Percentiles rank a stretch among this genome's conserved stretches.
These are phyloP conservation scores for Alternaria sp. DNA, from an alignment of 2,329 filamentous ascomycete species.

Conservation along the genomic window DNA sequence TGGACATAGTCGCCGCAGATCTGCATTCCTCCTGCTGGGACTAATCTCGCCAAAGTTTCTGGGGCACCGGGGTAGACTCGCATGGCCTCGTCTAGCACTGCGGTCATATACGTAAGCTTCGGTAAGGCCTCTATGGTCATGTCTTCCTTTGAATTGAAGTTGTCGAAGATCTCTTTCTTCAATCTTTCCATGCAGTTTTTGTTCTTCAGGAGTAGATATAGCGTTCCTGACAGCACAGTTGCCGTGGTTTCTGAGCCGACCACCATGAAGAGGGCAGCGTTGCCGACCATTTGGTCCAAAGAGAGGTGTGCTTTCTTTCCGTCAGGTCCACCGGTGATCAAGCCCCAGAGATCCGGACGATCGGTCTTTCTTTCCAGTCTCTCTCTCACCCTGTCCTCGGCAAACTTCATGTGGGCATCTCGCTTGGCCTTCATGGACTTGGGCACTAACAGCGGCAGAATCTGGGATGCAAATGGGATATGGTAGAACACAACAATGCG, in stretches of 20 bases:
- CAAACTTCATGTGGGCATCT: constrained; percentile 11
- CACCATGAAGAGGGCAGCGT: constrained; percentile 11
- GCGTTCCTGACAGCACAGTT: constrained; percentile 3
- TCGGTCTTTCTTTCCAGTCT: constrained; percentile 5
- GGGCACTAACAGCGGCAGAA: constrained; percentile 8
- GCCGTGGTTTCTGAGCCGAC: constrained; percentile 13
- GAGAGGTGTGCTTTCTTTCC: constrained; percentile 9
- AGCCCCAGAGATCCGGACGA: constrained; percentile 9
- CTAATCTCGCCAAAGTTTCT: constrained; percentile 11
- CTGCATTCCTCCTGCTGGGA: constrained; percentile 3
- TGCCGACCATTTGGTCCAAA: constrained; percentile 9
- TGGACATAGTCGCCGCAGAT: constrained; percentile 9
- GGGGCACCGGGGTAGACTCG: constrained; percentile 12
- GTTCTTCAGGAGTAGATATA: not conserved
- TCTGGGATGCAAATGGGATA: constrained; percentile 8
- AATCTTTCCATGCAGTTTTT: not conserved
- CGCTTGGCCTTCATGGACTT: constrained; percentile 11
- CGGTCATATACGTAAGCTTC: constrained; percentile 9
- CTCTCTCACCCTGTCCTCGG: constrained; percentile 8
- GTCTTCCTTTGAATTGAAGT: constrained; percentile 7
- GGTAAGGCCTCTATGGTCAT: constrained; percentile 9
- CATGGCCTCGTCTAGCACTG: constrained; percentile 13
- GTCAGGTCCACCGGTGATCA: constrained; percentile 1
- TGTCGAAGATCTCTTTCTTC: constrained; percentile 2
- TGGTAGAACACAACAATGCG: constrained; percentile 13